These are phyloP conservation scores for Botryobasidium botryosum DNA, from an alignment of 768 basidiomycete genomes.

Conservation along the genomic window DNA sequence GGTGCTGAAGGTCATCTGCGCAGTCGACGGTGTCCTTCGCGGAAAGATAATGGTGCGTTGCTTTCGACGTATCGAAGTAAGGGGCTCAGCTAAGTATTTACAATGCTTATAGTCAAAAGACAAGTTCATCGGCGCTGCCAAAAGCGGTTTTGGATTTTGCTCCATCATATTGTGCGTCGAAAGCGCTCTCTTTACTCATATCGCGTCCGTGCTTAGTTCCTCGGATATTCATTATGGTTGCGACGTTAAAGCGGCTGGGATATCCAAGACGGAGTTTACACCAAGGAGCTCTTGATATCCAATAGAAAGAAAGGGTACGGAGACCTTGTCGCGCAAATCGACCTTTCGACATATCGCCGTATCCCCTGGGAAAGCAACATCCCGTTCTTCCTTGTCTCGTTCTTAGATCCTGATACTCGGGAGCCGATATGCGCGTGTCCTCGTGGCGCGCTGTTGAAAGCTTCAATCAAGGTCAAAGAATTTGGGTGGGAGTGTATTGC, in stretches of 20 bases:
- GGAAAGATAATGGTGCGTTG: constrained; percentile 77
- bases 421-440: constrained; percentile 70
- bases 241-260: constrained; percentile 67
- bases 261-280: constrained; percentile 76
- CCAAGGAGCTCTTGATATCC: constrained; percentile 73
- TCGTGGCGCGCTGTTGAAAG: constrained; percentile 53
- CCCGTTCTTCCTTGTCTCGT: constrained; percentile 86
- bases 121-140: constrained; percentile 73
- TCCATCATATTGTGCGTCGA: constrained; percentile 77
- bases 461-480: constrained; percentile 32
- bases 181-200: no score
- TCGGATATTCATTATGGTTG: no score
- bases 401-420: constrained; percentile 73
- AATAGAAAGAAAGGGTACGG: constrained; percentile 86
- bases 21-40: constrained; percentile 84
- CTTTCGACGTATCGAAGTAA: constrained; percentile 7
- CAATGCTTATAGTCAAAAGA: constrained; percentile 50
- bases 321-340: constrained; percentile 74
- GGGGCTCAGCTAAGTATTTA: neutral
- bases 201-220: no score
- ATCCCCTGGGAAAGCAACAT: constrained; percentile 86
- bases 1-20: no score
- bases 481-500: constrained; percentile 48
- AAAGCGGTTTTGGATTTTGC: constrained; percentile 78
- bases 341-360: constrained; percentile 71